phyloP scores from a whole-genome alignment of 75 land plant species.

The Larix kaempferi region DNA sequence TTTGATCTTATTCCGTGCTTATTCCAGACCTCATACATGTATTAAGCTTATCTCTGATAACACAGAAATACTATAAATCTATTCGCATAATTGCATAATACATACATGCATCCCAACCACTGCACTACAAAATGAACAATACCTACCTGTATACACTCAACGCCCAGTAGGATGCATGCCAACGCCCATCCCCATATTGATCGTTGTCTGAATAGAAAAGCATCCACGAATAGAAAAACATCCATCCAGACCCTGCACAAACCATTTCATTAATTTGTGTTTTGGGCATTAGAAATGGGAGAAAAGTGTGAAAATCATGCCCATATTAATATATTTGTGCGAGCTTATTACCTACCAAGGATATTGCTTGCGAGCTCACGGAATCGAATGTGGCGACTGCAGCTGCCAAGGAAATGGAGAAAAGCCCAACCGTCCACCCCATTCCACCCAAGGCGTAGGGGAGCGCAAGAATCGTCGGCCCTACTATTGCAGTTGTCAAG shows the following conservation, averaged over 20 bases:
- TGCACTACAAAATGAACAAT: too few species aligned
- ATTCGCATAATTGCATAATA: too few species aligned
- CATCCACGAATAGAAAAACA: slow-evolving; percentile 74
- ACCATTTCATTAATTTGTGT: too few species aligned
- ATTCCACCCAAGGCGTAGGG: slow-evolving; percentile 74
- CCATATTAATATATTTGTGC: not conserved
- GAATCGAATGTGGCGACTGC: slow-evolving; percentile 76
- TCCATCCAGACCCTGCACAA: slow-evolving; percentile 59
- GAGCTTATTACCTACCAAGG: slow-evolving; percentile 37
- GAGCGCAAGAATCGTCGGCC: slow-evolving; percentile 76
- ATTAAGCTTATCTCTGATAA: too few species aligned
- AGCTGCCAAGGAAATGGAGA: slow-evolving; percentile 47
- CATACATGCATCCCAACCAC: too few species aligned
- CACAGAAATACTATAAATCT: too few species aligned
- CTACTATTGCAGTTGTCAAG: slow-evolving; percentile 83
- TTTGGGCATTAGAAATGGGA: not conserved
- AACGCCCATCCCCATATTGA: slow-evolving; percentile 59
- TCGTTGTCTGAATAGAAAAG: slow-evolving; percentile 46
- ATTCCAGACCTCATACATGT: too few species aligned
- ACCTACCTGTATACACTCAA: slow-evolving; percentile 50
- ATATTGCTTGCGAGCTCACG: slow-evolving; percentile 84
- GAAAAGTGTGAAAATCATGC: not conserved
- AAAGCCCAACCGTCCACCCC: slow-evolving; percentile 73
- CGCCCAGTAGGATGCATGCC: slow-evolving; percentile 58
- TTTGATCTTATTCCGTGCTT: too few species aligned